Percentiles rank a stretch among this genome's conserved stretches.
Conservation (phyloP, 192 early-diverging fungal genomes). For the Podochytrium sp. region DNA sequence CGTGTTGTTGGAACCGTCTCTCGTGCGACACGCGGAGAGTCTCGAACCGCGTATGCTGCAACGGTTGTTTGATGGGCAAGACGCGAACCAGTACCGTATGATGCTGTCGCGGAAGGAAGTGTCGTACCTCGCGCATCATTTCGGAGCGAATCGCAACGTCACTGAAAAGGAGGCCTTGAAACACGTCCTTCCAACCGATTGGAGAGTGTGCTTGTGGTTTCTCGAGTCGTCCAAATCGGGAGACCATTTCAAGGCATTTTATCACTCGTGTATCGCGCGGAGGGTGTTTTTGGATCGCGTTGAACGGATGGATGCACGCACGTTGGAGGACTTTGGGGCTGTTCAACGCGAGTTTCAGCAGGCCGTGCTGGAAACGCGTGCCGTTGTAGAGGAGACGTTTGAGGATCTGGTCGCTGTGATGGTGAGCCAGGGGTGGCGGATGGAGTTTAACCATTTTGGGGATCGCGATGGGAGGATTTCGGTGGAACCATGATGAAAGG, state of each 20-base stretch:
- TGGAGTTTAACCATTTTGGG: conserved; percentile 45
- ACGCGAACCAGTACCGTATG: not conserved
- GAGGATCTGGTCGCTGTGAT: conserved; percentile 41
- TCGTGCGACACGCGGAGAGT: not conserved
- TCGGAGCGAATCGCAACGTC: too few species aligned
- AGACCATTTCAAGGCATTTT: conserved; percentile 68
- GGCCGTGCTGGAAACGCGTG: conserved; percentile 38
- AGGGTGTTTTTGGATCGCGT: conserved; percentile 27
- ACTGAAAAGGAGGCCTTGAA: too few species aligned
- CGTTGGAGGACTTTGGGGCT: not conserved
- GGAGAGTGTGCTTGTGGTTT: conserved; percentile 62
- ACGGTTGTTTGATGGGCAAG: not conserved
- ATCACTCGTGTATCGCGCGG: conserved; percentile 61
- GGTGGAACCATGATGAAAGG: too few species aligned
- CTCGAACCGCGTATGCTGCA: not conserved
- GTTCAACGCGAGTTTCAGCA: conserved; percentile 2
- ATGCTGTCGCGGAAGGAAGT: not conserved
- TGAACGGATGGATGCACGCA: not conserved
- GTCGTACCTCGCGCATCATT: too few species aligned
- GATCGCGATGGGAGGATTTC: conserved; percentile 31
- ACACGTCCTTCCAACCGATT: too few species aligned
- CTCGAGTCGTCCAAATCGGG: conserved; percentile 45
- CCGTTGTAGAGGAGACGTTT: conserved; percentile 41
- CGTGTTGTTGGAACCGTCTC: conserved; percentile 54
- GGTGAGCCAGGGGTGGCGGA: conserved; percentile 54